A percentile compares a stretch with the other conserved stretches of the same genome.
Conservation (phyloP, 768 basidiomycete genomes). For the Trametes cubensis region DNA sequence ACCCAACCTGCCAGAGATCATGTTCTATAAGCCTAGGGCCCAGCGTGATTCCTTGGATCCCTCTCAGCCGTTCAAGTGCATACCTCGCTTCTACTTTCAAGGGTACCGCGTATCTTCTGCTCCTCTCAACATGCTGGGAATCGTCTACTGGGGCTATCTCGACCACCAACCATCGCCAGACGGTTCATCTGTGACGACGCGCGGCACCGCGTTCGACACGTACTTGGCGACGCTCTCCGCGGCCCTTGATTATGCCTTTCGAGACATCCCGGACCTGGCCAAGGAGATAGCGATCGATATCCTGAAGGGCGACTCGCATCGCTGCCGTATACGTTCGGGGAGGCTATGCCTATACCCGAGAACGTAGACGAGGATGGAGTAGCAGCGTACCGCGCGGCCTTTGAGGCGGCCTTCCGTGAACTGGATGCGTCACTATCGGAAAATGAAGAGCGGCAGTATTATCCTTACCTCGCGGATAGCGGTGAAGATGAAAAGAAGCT, state of each 20-base stretch:
- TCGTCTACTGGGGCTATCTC: slow-evolving; percentile 11
- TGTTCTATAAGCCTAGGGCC: slow-evolving; percentile 1
- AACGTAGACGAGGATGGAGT: background rate
- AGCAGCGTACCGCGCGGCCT: slow-evolving; percentile 10
- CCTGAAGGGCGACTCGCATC: background rate
- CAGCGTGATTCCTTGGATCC: background rate
- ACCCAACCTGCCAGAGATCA: background rate
- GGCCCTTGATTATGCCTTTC: slow-evolving; percentile 3
- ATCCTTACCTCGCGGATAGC: slow-evolving; percentile 1
- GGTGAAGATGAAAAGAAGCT: background rate
- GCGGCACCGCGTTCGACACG: background rate
- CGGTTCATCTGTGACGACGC: background rate
- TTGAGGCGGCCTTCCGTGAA: slow-evolving; percentile 4
- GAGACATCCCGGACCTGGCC: slow-evolving; percentile 7
- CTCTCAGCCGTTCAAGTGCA: background rate
- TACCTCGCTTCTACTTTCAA: slow-evolving; percentile 5
- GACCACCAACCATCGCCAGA: background rate
- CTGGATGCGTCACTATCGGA: background rate
- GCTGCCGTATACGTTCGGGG: background rate
- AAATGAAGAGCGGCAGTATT: background rate
- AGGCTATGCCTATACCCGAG: background rate
- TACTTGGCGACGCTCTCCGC: slow-evolving; percentile 2
- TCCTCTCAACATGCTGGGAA: background rate
- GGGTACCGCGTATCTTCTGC: slow-evolving; percentile 1
- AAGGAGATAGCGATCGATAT: slow-evolving; percentile 15